Conservation (phyloP, 345 rosid species). For the Linum trigynum region DNA sequence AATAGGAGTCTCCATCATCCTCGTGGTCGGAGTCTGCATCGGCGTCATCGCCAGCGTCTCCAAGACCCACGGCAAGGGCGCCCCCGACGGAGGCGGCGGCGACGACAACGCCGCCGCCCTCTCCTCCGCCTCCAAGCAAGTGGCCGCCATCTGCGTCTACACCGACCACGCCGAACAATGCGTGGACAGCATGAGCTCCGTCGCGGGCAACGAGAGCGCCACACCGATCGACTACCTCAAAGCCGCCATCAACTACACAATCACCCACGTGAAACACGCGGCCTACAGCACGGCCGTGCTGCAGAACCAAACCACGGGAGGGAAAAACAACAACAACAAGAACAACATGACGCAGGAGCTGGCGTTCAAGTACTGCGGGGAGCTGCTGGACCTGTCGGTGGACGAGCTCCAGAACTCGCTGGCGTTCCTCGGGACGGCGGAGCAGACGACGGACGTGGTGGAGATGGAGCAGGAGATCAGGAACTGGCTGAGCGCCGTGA, state of each 20-base stretch:
- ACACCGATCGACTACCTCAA: neutral
- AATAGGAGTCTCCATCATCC: neutral
- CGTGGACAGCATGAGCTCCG: neutral
- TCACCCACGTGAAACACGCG: neutral
- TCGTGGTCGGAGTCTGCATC: conserved; percentile 1
- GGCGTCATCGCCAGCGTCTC: neutral
- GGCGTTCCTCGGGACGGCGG: neutral
- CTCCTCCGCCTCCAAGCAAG: neutral
- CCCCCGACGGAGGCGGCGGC: neutral
- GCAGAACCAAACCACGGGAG: neutral
- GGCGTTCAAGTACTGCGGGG: conserved; percentile 1
- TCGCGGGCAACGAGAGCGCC: neutral
- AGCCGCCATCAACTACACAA: conserved; percentile 1
- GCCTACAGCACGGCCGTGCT: neutral
- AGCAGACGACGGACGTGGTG: neutral
- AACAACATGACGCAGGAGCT: neutral
- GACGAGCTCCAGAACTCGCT: neutral
- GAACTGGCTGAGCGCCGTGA: conserved; percentile 4
- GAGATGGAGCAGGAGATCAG: neutral
- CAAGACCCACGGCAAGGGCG: neutral
- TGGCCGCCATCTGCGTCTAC: neutral
- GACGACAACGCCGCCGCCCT: neutral
- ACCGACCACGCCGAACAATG: conserved; percentile 1
- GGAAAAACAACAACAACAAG: neutral
- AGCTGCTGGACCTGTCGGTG: neutral